Evolutionary conservation across 2,329 filamentous ascomycete genomes (phyloP), one percentile per base, ranked within the genome.

Genomic region (Alternaria burnsii): DNA sequence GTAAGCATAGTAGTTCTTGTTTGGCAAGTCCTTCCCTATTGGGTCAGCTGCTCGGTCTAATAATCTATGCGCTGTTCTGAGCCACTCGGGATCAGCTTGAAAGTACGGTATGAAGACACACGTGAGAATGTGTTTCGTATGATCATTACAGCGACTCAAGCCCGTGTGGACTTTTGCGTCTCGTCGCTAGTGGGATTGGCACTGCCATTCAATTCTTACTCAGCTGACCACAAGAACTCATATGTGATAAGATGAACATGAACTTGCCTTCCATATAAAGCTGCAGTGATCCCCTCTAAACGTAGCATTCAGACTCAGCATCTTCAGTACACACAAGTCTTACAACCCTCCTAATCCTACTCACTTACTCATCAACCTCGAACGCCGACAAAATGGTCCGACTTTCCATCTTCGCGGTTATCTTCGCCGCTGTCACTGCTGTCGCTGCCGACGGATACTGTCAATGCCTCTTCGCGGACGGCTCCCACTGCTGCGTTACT

Each of bases 401-500:
- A 32, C 26, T 51, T 18, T 51, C 54, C 4, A 43, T 50, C 46
- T 32, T 50, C 46, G 36, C 44, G 6, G 44, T 50, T 11, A 26
- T 51, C 54, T 42, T 56, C 44, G 26, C 44, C 36, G 36, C 54
- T n/a, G 36, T 56, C 36, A 26, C 44, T 42, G 51, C 36, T 34
- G 54, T 50, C 54, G 44, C 54, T 36, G 54, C 54, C 18, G 44
- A 56, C 26, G 44, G 54, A 50, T 56, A 9, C 18, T 56, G 54
- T 28, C 54, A 56, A 50, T 56, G 54, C 18, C 54, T 56, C 36
- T 56, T 24, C 46, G n/a, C 34, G n/a, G 44, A 56, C 18, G 54
- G 54, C 38, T 56, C 54, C 44, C 54, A 56, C 44, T 56, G 54
- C 54, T 56, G 54, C 54, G 54, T 56, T 34, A 34, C 22, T 56